phyloP scores from a whole-genome alignment of 768 basidiomycete genomes.

The Phaeotremella fagi region DNA sequence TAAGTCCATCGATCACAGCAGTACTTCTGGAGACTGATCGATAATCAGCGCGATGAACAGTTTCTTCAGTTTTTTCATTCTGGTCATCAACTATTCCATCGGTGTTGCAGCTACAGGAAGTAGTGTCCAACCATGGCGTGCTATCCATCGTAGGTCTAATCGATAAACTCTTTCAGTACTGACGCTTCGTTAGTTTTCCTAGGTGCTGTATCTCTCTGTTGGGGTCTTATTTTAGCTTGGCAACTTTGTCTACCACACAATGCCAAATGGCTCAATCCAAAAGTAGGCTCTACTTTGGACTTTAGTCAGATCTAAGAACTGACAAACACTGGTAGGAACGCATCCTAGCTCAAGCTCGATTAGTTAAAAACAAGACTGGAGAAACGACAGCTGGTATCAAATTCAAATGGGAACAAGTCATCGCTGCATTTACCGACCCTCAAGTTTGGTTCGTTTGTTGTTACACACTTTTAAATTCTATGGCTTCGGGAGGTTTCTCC shows the following conservation, averaged over 20 bases:
- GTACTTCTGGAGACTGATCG: not conserved
- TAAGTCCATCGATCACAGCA: not conserved
- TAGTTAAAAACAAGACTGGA: conserved; percentile 16
- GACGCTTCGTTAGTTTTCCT: conserved; percentile 11
- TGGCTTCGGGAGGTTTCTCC: conserved; percentile 18
- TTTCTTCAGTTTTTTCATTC: conserved; percentile 22
- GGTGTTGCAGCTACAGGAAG: conserved; percentile 10
- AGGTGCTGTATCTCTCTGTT: conserved; percentile 14
- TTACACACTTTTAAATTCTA: conserved; percentile 8
- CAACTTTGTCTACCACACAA: conserved; percentile 7
- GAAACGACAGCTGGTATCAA: conserved; percentile 11
- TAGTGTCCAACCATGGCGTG: conserved; percentile 10
- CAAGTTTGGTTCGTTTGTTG: conserved; percentile 9
- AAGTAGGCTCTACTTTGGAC: not conserved
- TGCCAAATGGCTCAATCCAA: conserved; percentile 9
- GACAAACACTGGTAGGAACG: not conserved
- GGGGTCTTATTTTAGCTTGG: conserved; percentile 8
- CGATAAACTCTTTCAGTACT: not conserved
- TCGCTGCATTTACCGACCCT: conserved; percentile 8
- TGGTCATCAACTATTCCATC: conserved; percentile 18
- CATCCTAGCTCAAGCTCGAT: conserved; percentile 12
- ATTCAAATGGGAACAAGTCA: conserved; percentile 15
- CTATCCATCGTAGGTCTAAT: conserved; percentile 11
- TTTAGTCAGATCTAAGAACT: not conserved
- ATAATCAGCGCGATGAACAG: conserved; percentile 20